phyloP scores from a whole-genome alignment of 1,139 yeast species.

The Zygoascus meyerae region DNA sequence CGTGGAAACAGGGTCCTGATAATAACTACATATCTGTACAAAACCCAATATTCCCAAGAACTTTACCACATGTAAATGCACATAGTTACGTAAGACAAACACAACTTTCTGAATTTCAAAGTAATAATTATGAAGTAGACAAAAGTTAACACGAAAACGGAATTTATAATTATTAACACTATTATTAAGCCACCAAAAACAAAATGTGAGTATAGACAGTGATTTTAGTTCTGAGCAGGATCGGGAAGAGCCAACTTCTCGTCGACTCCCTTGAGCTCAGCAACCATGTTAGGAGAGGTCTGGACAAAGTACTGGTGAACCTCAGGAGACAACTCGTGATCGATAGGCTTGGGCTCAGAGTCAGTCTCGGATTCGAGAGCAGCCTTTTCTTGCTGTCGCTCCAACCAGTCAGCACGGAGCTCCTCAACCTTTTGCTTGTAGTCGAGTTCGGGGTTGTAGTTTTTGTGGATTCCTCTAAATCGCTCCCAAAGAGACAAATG shows the following conservation, averaged over 20 bases:
- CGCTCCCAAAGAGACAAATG: constrained; percentile 36
- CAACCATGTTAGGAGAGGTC: constrained; percentile 32
- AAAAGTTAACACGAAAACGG: no score
- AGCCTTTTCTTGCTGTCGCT: constrained; percentile 29
- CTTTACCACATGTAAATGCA: no score
- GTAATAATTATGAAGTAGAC: no score
- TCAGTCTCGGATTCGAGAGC: constrained; percentile 20
- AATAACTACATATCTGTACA: no score
- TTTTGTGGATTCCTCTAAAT: constrained; percentile 31
- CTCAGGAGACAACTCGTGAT: constrained; percentile 19
- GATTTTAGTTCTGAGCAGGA: constrained; percentile 14
- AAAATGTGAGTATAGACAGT: not conserved
- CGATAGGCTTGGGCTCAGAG: constrained; percentile 19
- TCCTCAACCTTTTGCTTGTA: constrained; percentile 36
- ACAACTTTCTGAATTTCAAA: no score
- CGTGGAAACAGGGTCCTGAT: no score
- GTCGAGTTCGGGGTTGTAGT: constrained; percentile 35
- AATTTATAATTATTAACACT: no score
- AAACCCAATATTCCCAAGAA: no score
- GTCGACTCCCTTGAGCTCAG: constrained; percentile 20
- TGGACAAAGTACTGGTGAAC: constrained; percentile 34
- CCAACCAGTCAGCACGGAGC: constrained; percentile 35
- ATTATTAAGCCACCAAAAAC: no score
- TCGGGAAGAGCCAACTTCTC: constrained; percentile 26
- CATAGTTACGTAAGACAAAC: no score